Percentiles rank a stretch among this genome's conserved stretches.
These are phyloP conservation scores for Scenedesmus sp. DNA, from an alignment of 163 green algal genomes.

Conservation along the genomic window DNA sequence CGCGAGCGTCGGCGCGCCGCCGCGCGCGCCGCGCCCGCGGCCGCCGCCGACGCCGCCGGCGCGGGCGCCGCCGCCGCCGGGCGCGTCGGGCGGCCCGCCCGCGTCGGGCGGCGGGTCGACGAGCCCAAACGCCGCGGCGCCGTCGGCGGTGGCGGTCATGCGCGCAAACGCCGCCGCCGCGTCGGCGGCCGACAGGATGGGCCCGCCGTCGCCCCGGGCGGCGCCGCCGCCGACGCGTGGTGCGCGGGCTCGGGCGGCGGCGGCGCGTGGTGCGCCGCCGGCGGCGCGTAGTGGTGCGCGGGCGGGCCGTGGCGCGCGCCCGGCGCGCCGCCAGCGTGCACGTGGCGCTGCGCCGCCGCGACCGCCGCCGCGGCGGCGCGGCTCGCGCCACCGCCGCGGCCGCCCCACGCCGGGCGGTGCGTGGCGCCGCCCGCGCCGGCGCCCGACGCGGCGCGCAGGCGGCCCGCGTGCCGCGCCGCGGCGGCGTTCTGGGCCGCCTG, in stretches of 20 bases:
- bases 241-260: constrained; percentile 1
- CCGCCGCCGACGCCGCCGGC: not conserved
- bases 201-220: not conserved
- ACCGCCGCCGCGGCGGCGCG: not conserved
- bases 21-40: not conserved
- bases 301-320: too few species aligned
- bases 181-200: constrained; percentile 10
- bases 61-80: not conserved
- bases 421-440: not conserved
- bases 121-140: constrained; percentile 21
- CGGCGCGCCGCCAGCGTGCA: too few species aligned
- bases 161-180: constrained; percentile 10
- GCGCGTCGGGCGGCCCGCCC: not conserved
- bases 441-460: too few species aligned
- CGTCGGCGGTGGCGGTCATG: constrained; percentile 23
- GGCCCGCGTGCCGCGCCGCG: not conserved
- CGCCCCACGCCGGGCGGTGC: not conserved
- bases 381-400: too few species aligned
- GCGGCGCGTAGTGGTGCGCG: too few species aligned
- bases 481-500: not conserved
- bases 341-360: not conserved
- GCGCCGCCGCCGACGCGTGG: constrained; percentile 7
- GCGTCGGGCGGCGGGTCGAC: not conserved
- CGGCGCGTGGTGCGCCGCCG: not conserved
- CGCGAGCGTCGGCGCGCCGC: not conserved